Evolutionary conservation across 768 basidiomycete genomes (phyloP).

Genomic region (Calocybe indica): DNA sequence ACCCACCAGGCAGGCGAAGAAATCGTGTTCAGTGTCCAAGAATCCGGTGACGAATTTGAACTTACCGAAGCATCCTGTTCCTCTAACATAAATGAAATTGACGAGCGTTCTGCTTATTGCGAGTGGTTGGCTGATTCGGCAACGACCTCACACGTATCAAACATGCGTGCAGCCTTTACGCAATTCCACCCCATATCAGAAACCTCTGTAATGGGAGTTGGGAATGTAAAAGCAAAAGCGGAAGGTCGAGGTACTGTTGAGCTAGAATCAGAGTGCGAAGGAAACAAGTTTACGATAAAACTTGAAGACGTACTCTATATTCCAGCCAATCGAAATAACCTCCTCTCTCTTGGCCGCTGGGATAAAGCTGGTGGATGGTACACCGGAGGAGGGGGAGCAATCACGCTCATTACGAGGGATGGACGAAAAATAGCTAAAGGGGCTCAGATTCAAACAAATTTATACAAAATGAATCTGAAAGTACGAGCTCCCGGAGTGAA

Average conservation of each 20-base stretch:
- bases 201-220: not conserved
- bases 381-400: not conserved
- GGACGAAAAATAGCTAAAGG: not conserved
- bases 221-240: not conserved
- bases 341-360: conserved; percentile 5
- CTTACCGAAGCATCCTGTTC: too few relatives aligned
- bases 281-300: not conserved
- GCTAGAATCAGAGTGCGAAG: not conserved
- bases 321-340: not conserved
- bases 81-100: not conserved
- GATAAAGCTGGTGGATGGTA: conserved; percentile 5
- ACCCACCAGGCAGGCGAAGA: too few relatives aligned
- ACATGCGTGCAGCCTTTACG: not conserved
- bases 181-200: not conserved
- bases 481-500: not conserved
- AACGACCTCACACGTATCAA: conserved; percentile 6
- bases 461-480: not conserved
- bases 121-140: conserved; percentile 6
- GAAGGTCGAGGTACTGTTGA: not conserved
- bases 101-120: conserved; percentile 1
- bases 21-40: too few relatives aligned
- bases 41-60: too few relatives aligned
- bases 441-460: not conserved
- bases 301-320: not conserved
- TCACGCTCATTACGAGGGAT: conserved; percentile 1